Evolutionary conservation across 257 asterid genomes (phyloP).

Genomic region (Capsicum rhomboideum): DNA sequence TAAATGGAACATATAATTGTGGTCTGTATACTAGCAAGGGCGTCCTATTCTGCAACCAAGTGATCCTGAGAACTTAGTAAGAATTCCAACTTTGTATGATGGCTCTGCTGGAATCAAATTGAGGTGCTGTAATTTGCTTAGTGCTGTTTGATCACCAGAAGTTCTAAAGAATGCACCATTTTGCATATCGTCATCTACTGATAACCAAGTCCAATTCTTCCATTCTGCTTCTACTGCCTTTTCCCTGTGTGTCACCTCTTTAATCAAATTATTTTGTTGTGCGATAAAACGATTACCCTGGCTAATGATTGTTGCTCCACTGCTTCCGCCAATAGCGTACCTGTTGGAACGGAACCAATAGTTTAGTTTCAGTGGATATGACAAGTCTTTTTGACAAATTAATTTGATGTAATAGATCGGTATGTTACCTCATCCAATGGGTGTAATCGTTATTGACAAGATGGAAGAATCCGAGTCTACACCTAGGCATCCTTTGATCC

Average conservation of each 20-base stretch:
- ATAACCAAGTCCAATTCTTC: constrained; percentile 50
- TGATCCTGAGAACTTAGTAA: constrained; percentile 37
- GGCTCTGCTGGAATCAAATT: constrained; percentile 20
- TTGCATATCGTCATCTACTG: constrained; percentile 35
- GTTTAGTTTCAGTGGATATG: neutral
- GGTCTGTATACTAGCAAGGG: constrained; percentile 15
- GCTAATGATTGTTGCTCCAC: constrained; percentile 50
- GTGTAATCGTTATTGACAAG: constrained; percentile 73
- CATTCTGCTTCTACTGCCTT: constrained; percentile 21
- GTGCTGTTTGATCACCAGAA: constrained; percentile 33
- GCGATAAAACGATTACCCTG: constrained; percentile 66
- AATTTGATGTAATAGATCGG: neutral
- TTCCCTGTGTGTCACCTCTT: constrained; percentile 35
- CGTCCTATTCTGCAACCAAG: constrained; percentile 23
- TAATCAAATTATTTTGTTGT: constrained; percentile 7
- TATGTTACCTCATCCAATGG: constrained; percentile 40
- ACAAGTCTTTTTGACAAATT: neutral
- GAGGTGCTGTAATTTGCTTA: constrained; percentile 5
- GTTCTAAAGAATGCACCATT: constrained; percentile 40
- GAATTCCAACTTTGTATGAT: constrained; percentile 3
- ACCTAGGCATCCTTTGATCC: constrained; percentile 50
- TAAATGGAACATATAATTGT: neutral
- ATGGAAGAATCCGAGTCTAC: constrained; percentile 46
- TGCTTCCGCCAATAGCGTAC: constrained; percentile 74
- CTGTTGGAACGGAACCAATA: neutral